Conservation (phyloP, 129 eudicot genomes). For the Flaveria brownii region DNA sequence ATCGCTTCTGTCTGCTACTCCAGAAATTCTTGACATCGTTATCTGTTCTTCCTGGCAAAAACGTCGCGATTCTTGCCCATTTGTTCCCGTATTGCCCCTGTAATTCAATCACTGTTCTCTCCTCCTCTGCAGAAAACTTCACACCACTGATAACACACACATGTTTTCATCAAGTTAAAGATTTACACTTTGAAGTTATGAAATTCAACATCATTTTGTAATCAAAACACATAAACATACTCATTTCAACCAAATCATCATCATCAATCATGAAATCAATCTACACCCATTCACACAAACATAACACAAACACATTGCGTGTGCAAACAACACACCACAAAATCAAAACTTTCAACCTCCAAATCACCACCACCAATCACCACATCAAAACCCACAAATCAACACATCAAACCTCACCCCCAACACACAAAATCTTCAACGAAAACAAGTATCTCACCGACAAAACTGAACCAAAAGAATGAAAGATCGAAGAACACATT, state of each 20-base stretch:
- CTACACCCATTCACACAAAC: background rate
- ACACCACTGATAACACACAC: conserved; percentile 63
- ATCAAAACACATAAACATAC: background rate
- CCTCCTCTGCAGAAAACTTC: conserved; percentile 91
- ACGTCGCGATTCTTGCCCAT: conserved; percentile 88
- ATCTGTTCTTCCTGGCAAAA: conserved; percentile 84
- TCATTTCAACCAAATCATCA: background rate
- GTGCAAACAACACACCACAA: background rate
- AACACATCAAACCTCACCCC: too few relatives aligned
- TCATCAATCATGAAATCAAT: background rate
- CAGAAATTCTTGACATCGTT: conserved; percentile 97
- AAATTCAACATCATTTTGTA: background rate
- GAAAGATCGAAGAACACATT: background rate
- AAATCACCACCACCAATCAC: too few relatives aligned
- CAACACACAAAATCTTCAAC: background rate
- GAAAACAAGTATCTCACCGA: background rate
- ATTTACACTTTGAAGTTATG: background rate
- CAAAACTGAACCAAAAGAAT: background rate
- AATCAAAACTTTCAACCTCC: background rate
- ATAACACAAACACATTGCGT: conserved; percentile 28
- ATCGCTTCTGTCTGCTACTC: conserved; percentile 93
- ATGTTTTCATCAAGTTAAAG: background rate
- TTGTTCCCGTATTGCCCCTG: conserved; percentile 86
- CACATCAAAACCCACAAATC: too few relatives aligned
- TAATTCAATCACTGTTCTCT: conserved; percentile 75